phyloP scores from a whole-genome alignment of 352 stramenopile species.

The Phytophthora nicotianae region DNA sequence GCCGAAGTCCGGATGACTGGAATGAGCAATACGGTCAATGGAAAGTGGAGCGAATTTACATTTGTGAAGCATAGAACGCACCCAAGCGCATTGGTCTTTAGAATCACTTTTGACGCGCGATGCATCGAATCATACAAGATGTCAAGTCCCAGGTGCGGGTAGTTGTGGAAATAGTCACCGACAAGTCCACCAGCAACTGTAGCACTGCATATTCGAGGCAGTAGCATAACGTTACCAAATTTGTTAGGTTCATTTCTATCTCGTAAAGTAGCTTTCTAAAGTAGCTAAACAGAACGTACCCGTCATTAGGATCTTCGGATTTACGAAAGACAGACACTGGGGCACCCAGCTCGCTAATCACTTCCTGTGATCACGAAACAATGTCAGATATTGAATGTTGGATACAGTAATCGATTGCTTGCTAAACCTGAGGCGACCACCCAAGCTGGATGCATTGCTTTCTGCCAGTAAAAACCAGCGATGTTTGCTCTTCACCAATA shows the following conservation, averaged over 20 bases:
- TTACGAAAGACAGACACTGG: constrained; percentile 84
- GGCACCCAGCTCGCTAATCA: constrained; percentile 77
- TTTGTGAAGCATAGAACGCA: constrained; percentile 19
- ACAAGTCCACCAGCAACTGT: constrained; percentile 59
- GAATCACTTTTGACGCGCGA: constrained; percentile 73
- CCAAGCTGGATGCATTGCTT: constrained; percentile 78
- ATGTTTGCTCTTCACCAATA: constrained; percentile 45
- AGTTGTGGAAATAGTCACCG: constrained; percentile 88
- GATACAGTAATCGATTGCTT: neutral
- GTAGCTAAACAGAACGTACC: constrained; percentile 34
- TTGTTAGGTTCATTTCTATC: too few species aligned
- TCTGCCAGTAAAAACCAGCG: constrained; percentile 55
- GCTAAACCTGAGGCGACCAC: constrained; percentile 77
- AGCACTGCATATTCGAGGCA: constrained; percentile 31
- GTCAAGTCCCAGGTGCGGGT: constrained; percentile 79
- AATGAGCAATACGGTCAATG: neutral
- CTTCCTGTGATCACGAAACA: constrained; percentile 43
- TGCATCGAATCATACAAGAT: constrained; percentile 80
- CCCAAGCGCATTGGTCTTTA: constrained; percentile 84
- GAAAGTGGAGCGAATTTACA: neutral
- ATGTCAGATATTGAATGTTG: neutral
- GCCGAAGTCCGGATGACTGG: constrained; percentile 79
- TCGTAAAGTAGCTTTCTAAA: too few species aligned
- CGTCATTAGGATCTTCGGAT: constrained; percentile 70
- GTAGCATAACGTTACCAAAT: neutral